Conservation (phyloP, 768 basidiomycete genomes). For the Sarcodon sp. region DNA sequence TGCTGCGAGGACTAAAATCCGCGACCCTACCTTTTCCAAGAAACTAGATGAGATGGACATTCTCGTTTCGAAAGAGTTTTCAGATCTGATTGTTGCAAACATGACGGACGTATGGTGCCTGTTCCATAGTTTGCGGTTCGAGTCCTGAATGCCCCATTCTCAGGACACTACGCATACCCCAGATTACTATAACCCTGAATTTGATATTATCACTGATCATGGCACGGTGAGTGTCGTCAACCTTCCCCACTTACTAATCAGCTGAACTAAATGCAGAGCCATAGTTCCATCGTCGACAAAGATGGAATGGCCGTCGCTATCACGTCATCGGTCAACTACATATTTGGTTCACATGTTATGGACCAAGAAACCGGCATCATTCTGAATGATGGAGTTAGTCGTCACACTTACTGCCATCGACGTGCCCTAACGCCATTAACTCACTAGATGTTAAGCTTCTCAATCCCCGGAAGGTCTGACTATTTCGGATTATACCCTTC, state of each 20-base stretch:
- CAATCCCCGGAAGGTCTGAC: slow-evolving; percentile 73
- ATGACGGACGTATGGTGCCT: slow-evolving; percentile 67
- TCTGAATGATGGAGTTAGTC: slow-evolving; percentile 68
- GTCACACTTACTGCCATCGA: not conserved
- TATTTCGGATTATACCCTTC: slow-evolving; percentile 74
- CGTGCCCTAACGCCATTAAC: not conserved
- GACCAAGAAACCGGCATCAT: slow-evolving; percentile 83
- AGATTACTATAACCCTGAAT: slow-evolving; percentile 76
- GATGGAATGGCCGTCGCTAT: slow-evolving; percentile 80
- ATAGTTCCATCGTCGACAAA: slow-evolving; percentile 72
- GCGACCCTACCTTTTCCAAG: slow-evolving; percentile 63
- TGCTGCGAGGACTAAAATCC: slow-evolving; percentile 72
- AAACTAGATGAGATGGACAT: slow-evolving; percentile 40
- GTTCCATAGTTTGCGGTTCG: not conserved
- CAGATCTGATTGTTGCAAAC: slow-evolving; percentile 43
- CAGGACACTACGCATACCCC: slow-evolving; percentile 75
- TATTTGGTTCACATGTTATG: slow-evolving; percentile 83
- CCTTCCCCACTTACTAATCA: not conserved
- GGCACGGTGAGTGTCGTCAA: slow-evolving; percentile 53
- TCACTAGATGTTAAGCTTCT: slow-evolving; percentile 81
- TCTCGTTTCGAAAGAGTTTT: slow-evolving; percentile 61
- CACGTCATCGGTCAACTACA: slow-evolving; percentile 80
- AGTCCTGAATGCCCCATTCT: slow-evolving; percentile 1
- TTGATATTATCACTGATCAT: slow-evolving; percentile 68
- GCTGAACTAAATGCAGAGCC: slow-evolving; percentile 38